These are phyloP conservation scores for Zoysia matrella DNA, from an alignment of 202 grass and related monocot genomes.

Conservation along the genomic window DNA sequence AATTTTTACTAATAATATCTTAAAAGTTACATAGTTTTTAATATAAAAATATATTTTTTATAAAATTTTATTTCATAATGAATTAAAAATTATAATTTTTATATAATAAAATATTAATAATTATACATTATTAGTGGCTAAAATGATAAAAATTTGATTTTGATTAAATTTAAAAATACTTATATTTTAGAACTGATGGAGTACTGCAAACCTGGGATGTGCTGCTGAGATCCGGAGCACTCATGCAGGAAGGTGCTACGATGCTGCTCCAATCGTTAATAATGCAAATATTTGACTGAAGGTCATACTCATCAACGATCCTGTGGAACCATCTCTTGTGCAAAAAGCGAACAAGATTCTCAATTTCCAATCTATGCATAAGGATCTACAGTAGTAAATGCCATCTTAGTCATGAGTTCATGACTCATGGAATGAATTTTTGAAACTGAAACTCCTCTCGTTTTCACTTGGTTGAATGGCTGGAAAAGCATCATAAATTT, in stretches of 20 bases:
- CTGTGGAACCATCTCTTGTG: slow-evolving; percentile 47
- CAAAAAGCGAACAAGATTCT: slow-evolving; percentile 35
- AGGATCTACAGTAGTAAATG: too few species aligned
- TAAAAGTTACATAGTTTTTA: too few species aligned
- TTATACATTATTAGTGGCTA: too few species aligned
- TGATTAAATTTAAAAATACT: too few species aligned
- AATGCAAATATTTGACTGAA: slow-evolving; percentile 40
- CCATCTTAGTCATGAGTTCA: too few species aligned
- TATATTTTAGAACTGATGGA: neutral
- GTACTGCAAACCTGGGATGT: too few species aligned
- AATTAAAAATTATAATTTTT: too few species aligned
- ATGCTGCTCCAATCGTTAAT: slow-evolving; percentile 37
- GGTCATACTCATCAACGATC: slow-evolving; percentile 19
- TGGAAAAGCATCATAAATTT: slow-evolving; percentile 24
- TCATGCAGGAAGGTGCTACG: neutral
- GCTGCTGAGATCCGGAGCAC: slow-evolving; percentile 43
- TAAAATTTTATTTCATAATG: too few species aligned
- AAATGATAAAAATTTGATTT: too few species aligned
- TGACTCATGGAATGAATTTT: neutral
- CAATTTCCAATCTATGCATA: slow-evolving; percentile 10
- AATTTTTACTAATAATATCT: too few species aligned
- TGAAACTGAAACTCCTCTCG: neutral
- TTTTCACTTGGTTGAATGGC: slow-evolving; percentile 20
- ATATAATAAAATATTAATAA: too few species aligned
- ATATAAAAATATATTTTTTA: too few species aligned